Base-by-base conservation (phyloP, 768 basidiomycete species). In the Pleurotus tuoliensis region DNA sequence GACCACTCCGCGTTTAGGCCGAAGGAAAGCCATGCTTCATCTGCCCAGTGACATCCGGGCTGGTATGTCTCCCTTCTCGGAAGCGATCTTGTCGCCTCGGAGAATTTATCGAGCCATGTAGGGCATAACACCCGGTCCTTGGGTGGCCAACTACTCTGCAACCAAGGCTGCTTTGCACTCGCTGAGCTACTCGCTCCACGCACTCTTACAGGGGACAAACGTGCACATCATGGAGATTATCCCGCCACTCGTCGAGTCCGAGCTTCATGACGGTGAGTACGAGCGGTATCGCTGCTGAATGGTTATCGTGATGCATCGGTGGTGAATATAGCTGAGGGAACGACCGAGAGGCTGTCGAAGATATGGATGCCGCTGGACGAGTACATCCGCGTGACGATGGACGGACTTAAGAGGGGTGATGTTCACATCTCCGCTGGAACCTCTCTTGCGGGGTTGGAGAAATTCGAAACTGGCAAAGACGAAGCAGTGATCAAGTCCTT, bases 201-300 rank as follows among this genome's bases (percentile, higher is more conserved):
- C 63, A 0, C 79, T 83, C 61, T 70, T 85, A 8, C 62, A 72
- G 39, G 73, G 71, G 16, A 81, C 79, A 13, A 76, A 79, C 22
- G 73, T 86, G 12, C 71, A 79, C 45, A 78, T 86, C 5, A 67
- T 81, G 18, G 84, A 86, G 62, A 74, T 86, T 20, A 68, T 81
- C 3, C 83, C 83, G 6, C 84, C 84, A 79, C 71, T 85, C 7
- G 81, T 82, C 8, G 83, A 85, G 66, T 84, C 82, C 3, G 83
- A 85, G 61, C 69, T 85, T 34, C 83, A 86, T 61, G 82, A 84
- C 59, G 72, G 82, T 82, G 61, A 61, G 76, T 62, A 3, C 39
- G 2, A 6, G 0, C 1, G 30, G 2, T 34, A 27, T 34, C 3
- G 1, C 47, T 30, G 30, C 30, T 3, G 7, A 30, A 7, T 30